phyloP scores from a whole-genome alignment of 768 basidiomycete species.

The Mycena pura region DNA sequence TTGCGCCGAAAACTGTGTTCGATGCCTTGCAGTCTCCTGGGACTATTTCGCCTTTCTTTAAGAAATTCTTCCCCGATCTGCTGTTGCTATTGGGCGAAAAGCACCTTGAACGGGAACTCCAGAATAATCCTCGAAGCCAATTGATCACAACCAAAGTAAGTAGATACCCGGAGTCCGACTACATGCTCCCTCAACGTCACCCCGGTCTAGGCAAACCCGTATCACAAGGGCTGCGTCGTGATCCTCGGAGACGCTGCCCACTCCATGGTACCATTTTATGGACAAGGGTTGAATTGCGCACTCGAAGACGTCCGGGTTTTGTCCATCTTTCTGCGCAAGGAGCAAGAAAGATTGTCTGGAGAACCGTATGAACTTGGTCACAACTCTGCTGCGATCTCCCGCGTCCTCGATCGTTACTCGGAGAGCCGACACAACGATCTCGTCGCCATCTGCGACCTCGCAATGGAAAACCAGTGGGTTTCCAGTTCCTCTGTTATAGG shows the following conservation, averaged over 20 bases:
- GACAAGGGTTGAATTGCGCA: slow-evolving; percentile 84
- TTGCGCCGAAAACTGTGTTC: slow-evolving; percentile 65
- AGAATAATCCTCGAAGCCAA: slow-evolving; percentile 68
- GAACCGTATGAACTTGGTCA: slow-evolving; percentile 21
- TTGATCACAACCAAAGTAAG: slow-evolving; percentile 71
- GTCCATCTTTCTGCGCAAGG: slow-evolving; percentile 59
- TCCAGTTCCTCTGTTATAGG: slow-evolving; percentile 24
- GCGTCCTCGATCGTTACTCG: slow-evolving; percentile 65
- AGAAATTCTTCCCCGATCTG: slow-evolving; percentile 67
- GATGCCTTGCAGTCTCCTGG: slow-evolving; percentile 51
- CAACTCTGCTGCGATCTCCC: slow-evolving; percentile 34
- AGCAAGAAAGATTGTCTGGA: slow-evolving; percentile 48
- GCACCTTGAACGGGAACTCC: slow-evolving; percentile 61
- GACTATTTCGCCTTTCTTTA: slow-evolving; percentile 59
- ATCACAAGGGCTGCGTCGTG: neutral
- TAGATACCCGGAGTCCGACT: slow-evolving; percentile 34
- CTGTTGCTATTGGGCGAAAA: slow-evolving; percentile 68
- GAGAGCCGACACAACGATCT: slow-evolving; percentile 69
- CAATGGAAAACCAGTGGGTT: slow-evolving; percentile 82
- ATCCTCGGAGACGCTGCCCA: slow-evolving; percentile 8
- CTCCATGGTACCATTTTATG: slow-evolving; percentile 85
- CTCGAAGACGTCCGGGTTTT: slow-evolving; percentile 81
- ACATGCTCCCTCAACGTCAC: slow-evolving; percentile 22
- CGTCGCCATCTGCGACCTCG: slow-evolving; percentile 71
- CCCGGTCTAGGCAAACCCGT: slow-evolving; percentile 16